Base-by-base conservation (phyloP, 805 yeast genomes). In the Jamesozyma spencerorum region DNA sequence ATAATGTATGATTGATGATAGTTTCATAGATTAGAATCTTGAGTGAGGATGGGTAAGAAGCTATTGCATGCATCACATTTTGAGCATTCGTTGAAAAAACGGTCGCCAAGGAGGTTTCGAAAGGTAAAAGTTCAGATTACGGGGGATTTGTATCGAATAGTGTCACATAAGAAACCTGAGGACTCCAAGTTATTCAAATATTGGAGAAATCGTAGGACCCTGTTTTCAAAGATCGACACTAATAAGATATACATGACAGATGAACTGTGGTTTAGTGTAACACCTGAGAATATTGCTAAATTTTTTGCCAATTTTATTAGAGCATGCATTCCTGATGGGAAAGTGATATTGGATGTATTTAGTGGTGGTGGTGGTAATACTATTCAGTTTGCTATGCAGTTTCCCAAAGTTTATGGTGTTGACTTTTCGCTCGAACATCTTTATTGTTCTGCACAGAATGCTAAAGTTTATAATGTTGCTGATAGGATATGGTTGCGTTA, bases 321-420 rank as follows among this genome's bases (percentile, higher is more conserved):
- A 38, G 68, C 71, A 13, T 69, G 79, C 42, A 55, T 75, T 18
- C 85, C 79, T 0, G 53, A 69, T 0, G 70, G 75, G 2, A 50
- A 48, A 3, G 66, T 63, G 3, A 62, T 79, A 0, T 56, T 81
- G 12, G 95, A 86, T 53, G 70, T 83, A 2, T 84, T 85, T 50
- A 79, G 90, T 47, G 95, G 95, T 0, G 95, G 87, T 1, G 95
- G 94, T 1, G 95, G 95, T 0, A 85, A 85, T 53, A 65, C 83
- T 1, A 81, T 85, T 18, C 94, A 85, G 49, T 74, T 87, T 57
- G 84, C 88, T 36, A 52, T 66, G 40, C 47, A 55, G 27, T 82
- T 84, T 58, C 70, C 71, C 1, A 49, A 53, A 19, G 81, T 77
- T 1, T 72, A 75, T 28, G 86, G 82, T 2, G 59, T 84, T 1